Percentiles rank a stretch among this genome's conserved stretches.
Conservation (phyloP, 1,139 yeast genomes). For the Geotrichum citri-aurantii region DNA sequence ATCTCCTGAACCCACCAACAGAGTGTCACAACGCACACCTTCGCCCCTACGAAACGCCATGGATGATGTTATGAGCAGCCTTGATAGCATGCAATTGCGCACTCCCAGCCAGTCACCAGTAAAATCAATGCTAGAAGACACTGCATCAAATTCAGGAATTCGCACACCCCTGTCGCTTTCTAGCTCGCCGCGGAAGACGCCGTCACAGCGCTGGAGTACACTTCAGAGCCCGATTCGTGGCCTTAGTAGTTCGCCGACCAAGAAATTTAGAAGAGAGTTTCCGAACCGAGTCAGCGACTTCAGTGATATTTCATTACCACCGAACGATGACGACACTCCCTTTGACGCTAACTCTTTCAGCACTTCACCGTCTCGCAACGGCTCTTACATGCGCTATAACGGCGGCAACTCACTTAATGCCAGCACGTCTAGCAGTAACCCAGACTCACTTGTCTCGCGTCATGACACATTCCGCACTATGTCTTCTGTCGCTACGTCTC, state of each 20-base stretch:
- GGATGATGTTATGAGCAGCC: constrained; percentile 34
- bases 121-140: constrained; percentile 1
- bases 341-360: constrained; percentile 30
- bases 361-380: constrained; percentile 10
- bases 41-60: constrained; percentile 43
- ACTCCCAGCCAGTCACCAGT: constrained; percentile 10
- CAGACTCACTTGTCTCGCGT: constrained; percentile 25
- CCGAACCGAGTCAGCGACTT: constrained; percentile 23
- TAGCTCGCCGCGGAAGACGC: neutral
- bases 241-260: neutral
- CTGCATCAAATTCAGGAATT: neutral
- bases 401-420: neutral
- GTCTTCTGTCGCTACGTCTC: constrained; percentile 26
- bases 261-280: neutral
- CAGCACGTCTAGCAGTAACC: constrained; percentile 1
- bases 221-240: constrained; percentile 3
- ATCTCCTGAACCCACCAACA: neutral
- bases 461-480: constrained; percentile 27
- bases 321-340: constrained; percentile 24
- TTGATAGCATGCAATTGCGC: constrained; percentile 27
- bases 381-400: neutral
- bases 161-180: neutral
- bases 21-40: constrained; percentile 42
- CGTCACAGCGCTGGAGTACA: neutral
- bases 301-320: constrained; percentile 22